Evolutionary conservation across 768 basidiomycete species (phyloP).

Genomic region (Leccinum broughii): DNA sequence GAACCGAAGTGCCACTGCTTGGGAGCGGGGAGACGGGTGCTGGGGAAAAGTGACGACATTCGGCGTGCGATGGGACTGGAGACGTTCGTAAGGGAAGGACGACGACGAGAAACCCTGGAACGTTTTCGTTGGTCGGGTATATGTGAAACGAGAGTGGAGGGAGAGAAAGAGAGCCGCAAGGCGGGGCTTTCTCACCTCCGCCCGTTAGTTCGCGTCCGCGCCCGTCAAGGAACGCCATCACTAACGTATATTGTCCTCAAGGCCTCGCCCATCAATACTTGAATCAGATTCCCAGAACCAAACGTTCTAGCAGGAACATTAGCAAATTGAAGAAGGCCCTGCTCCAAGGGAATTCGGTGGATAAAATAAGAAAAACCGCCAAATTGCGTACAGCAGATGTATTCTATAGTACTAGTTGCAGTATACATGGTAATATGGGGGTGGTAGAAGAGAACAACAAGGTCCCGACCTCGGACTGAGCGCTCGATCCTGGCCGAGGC

Average conservation of each 20-base stretch:
- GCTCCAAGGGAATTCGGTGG: not conserved
- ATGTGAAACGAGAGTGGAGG: not conserved
- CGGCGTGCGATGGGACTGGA: not conserved
- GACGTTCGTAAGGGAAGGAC: not conserved
- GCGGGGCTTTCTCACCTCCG: not conserved
- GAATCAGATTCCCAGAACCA: not conserved
- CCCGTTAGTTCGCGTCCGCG: not conserved
- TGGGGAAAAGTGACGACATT: not conserved
- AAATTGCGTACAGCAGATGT: not conserved
- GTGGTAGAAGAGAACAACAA: not conserved
- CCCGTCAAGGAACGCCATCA: not conserved
- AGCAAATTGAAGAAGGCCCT: not conserved
- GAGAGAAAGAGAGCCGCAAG: not conserved
- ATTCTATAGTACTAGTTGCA: not conserved
- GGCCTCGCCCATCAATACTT: not conserved
- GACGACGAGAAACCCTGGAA: conserved; percentile 1
- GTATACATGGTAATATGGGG: not conserved
- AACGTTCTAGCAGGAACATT: not conserved
- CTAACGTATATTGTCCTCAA: not conserved
- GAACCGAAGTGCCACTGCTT: not conserved
- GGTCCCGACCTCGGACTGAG: not conserved
- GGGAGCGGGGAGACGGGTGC: not conserved
- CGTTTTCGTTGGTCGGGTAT: not conserved
- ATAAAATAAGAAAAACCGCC: not conserved
- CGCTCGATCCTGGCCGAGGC: not conserved